A percentile compares a stretch with the other conserved stretches of the same genome.
Conservation (phyloP, 306 rosid species). For the Sechiopsis laciniata region DNA sequence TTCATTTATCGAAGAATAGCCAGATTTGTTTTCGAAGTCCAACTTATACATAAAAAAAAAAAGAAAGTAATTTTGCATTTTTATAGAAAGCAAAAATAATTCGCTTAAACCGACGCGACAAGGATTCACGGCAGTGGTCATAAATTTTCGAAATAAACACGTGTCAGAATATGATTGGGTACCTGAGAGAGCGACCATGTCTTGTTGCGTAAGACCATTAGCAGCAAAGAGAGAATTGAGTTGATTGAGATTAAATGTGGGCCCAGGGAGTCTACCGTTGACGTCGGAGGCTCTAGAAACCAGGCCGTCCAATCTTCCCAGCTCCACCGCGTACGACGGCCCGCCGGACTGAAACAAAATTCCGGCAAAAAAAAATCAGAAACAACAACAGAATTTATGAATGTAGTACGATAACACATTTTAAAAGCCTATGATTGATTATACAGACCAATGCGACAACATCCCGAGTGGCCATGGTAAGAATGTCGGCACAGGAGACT, state of each 20-base stretch:
- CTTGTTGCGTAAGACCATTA: conserved; percentile 53
- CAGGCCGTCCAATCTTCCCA: conserved; percentile 58
- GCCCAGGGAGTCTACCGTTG: conserved; percentile 47
- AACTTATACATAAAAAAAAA: no score
- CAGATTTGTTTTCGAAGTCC: no score
- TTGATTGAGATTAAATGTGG: conserved; percentile 47
- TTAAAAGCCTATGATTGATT: no score
- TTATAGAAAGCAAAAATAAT: neutral
- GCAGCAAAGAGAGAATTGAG: conserved; percentile 46
- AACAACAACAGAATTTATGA: no score
- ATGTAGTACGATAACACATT: no score
- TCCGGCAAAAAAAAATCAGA: no score
- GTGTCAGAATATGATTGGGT: neutral
- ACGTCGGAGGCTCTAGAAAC: conserved; percentile 48
- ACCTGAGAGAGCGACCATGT: conserved; percentile 76
- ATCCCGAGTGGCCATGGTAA: conserved; percentile 61
- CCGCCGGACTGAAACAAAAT: conserved; percentile 49
- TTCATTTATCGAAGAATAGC: no score
- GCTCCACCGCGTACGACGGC: conserved; percentile 56
- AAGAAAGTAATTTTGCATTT: no score
- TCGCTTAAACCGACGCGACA: neutral
- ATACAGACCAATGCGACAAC: conserved; percentile 54
- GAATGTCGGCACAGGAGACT: conserved; percentile 72
- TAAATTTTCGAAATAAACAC: no score
- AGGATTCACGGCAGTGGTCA: neutral